Conservation (phyloP, 352 stramenopile genomes). For the Pythium folliculosum region DNA sequence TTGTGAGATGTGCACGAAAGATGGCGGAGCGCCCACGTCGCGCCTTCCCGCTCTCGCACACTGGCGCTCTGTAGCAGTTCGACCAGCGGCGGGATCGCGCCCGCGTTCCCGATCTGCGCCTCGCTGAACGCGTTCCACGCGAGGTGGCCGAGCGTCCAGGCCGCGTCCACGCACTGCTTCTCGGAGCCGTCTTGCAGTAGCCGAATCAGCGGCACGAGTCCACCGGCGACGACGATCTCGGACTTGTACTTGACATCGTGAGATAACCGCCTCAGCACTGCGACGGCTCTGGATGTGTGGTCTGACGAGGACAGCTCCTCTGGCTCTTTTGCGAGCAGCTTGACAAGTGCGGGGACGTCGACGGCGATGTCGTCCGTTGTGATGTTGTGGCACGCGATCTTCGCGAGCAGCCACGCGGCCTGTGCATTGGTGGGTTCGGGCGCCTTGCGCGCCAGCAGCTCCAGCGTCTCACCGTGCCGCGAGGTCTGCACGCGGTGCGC, state of each 20-base stretch:
- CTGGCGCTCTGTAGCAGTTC: slow-evolving; percentile 18
- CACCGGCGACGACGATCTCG: slow-evolving; percentile 26
- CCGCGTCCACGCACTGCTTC: slow-evolving; percentile 21
- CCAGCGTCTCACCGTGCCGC: background rate
- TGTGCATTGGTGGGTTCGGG: slow-evolving; percentile 5
- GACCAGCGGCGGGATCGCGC: slow-evolving; percentile 19
- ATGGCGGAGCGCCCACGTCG: slow-evolving; percentile 25
- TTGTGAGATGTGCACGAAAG: slow-evolving; percentile 24
- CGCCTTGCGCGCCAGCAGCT: slow-evolving; percentile 4
- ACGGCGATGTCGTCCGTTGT: background rate
- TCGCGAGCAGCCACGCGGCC: slow-evolving; percentile 21
- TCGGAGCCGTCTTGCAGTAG: slow-evolving; percentile 11
- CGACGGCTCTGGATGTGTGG: slow-evolving; percentile 1
- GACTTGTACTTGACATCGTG: slow-evolving; percentile 24
- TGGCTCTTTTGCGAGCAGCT: background rate
- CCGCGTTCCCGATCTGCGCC: slow-evolving; percentile 24
- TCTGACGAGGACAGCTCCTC: background rate
- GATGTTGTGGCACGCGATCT: slow-evolving; percentile 21
- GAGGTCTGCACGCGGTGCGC: background rate
- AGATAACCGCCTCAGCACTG: slow-evolving; percentile 18
- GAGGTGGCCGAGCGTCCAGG: slow-evolving; percentile 27
- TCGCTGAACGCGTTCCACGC: slow-evolving; percentile 30
- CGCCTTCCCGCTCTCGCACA: slow-evolving; percentile 24
- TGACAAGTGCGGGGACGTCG: slow-evolving; percentile 24
- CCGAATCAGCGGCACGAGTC: slow-evolving; percentile 17